Percentiles rank a stretch among this genome's conserved stretches.
Evolutionary conservation across 148 eudicot species (phyloP).

Genomic region (Heliamphora exappendiculata): DNA sequence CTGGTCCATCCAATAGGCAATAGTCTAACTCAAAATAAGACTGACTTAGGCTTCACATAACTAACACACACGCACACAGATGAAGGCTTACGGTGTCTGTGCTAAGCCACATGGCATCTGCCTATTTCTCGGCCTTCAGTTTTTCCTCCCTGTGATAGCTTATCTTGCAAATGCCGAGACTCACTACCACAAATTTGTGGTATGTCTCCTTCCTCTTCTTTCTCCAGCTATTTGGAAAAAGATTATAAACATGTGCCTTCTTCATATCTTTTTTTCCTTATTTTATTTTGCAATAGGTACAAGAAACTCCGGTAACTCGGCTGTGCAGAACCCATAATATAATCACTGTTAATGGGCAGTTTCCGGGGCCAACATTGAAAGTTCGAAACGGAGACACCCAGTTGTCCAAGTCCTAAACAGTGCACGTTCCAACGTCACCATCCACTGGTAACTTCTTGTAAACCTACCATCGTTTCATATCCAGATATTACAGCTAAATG

Average conservation of each 20-base stretch:
- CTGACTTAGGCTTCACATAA: neutral
- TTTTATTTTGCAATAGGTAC: conserved; percentile 37
- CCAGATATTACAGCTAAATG: no score
- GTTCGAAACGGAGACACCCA: conserved; percentile 61
- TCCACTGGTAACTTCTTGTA: conserved; percentile 91
- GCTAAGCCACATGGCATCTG: neutral
- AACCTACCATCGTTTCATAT: no score
- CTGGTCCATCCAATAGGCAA: neutral
- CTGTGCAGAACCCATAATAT: conserved; percentile 56
- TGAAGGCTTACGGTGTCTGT: conserved; percentile 24
- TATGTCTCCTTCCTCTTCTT: conserved; percentile 25
- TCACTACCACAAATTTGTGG: conserved; percentile 54
- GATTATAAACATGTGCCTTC: neutral
- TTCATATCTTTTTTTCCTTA: neutral
- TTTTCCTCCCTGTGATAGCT: conserved; percentile 26
- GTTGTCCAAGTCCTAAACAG: conserved; percentile 54
- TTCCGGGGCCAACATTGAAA: conserved; percentile 74
- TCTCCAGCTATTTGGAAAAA: neutral
- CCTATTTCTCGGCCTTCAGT: conserved; percentile 27
- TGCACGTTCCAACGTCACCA: conserved; percentile 62
- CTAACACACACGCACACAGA: no score
- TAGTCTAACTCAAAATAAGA: neutral
- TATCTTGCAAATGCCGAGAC: conserved; percentile 45
- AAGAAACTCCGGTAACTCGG: conserved; percentile 55
- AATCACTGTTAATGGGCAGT: conserved; percentile 84